Evolutionary conservation across 2,329 filamentous ascomycete species (phyloP).

Genomic region (Aspergillus niger): DNA sequence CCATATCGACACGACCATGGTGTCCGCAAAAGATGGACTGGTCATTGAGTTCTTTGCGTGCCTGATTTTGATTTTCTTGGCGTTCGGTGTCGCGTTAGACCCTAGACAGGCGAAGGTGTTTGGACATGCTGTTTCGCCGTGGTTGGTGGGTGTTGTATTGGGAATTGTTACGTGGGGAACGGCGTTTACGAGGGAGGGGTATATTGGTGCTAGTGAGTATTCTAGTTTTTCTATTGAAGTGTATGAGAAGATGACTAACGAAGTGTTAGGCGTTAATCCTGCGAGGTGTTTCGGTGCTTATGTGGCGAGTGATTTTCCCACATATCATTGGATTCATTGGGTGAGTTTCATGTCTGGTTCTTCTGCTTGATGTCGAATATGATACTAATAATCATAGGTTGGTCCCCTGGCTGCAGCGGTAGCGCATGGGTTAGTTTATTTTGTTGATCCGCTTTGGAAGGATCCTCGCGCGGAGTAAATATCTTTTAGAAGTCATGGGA

Average conservation of each 20-base stretch:
- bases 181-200: constrained; percentile 44
- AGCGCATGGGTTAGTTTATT: constrained; percentile 37
- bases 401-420: constrained; percentile 34
- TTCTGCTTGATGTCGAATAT: not conserved
- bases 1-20: constrained; percentile 38
- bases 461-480: constrained; percentile 6
- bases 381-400: constrained; percentile 17
- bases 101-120: constrained; percentile 54
- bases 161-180: constrained; percentile 43
- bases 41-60: constrained; percentile 52
- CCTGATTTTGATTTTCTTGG: constrained; percentile 51
- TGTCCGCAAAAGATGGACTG: constrained; percentile 46
- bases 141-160: constrained; percentile 50
- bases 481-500: not conserved
- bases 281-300: constrained; percentile 50
- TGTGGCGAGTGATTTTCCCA: constrained; percentile 40
- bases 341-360: constrained; percentile 14
- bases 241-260: not conserved
- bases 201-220: constrained; percentile 42
- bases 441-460: constrained; percentile 29
- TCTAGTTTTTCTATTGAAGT: not conserved
- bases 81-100: constrained; percentile 57
- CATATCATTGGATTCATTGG: constrained; percentile 45
- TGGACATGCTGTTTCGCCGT: constrained; percentile 52
- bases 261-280: constrained; percentile 42